Percentiles rank a stretch among this genome's conserved stretches.
These are phyloP conservation scores for Colletotrichum sp. DNA, from an alignment of 2,329 filamentous ascomycete species.

Conservation along the genomic window DNA sequence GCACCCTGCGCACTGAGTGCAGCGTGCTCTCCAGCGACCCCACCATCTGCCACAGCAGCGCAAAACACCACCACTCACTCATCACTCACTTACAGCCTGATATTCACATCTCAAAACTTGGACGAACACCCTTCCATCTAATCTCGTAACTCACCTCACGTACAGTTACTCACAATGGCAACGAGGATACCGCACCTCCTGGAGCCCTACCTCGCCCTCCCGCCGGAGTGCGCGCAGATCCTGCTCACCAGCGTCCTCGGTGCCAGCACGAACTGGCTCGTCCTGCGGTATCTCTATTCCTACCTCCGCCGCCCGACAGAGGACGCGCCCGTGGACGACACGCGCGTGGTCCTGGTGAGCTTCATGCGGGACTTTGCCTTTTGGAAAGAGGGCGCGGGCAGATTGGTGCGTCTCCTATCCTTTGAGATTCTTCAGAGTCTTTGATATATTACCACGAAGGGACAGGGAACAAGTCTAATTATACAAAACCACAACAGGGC, in stretches of 20 bases:
- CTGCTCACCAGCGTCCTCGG: conserved; percentile 73
- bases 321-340: conserved; percentile 29
- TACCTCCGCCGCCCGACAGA: conserved; percentile 35
- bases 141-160: neutral
- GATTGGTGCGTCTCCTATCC: conserved; percentile 54
- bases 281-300: conserved; percentile 61
- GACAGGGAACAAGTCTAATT: rapidly evolving
- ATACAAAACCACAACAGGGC: conserved; percentile 49
- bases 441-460: rapidly evolving
- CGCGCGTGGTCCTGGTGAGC: conserved; percentile 76
- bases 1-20: neutral
- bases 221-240: conserved; percentile 63
- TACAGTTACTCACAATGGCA: conserved; percentile 38
- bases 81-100: neutral
- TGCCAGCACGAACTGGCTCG: conserved; percentile 69
- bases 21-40: neutral
- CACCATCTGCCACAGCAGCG: neutral
- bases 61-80: neutral
- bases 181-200: conserved; percentile 67
- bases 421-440: rapidly evolving
- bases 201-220: conserved; percentile 66
- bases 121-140: neutral
- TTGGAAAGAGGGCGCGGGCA: conserved; percentile 75
- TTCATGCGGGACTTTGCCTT: conserved; percentile 81
- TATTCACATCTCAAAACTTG: neutral